phyloP scores from a whole-genome alignment of 1,284 basidiomycete species.

The Ganoderma sinense region DNA sequence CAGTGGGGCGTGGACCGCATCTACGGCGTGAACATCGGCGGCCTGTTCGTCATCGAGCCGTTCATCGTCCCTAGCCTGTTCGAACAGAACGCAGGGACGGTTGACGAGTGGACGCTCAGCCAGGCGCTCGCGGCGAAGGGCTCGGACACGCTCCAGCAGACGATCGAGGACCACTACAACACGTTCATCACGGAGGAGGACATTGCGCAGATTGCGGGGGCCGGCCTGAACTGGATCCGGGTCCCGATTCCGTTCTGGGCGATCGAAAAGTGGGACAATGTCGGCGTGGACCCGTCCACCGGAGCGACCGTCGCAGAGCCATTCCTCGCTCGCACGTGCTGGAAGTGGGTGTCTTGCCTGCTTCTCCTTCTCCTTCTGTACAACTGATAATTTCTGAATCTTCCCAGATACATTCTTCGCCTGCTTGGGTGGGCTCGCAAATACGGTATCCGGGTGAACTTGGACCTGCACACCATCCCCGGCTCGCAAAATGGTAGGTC shows the following conservation, averaged over 20 bases:
- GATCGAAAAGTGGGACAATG: constrained; percentile 65
- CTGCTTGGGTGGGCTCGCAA: constrained; percentile 86
- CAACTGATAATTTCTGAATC: background rate
- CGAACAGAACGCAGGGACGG: constrained; percentile 66
- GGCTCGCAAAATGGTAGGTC: constrained; percentile 75
- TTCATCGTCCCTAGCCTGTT: constrained; percentile 85
- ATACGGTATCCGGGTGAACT: constrained; percentile 86
- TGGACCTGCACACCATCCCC: constrained; percentile 87
- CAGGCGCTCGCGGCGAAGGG: constrained; percentile 48
- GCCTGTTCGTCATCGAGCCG: constrained; percentile 77
- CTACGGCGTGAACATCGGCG: constrained; percentile 74
- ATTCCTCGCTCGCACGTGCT: constrained; percentile 42
- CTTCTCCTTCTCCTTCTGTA: background rate
- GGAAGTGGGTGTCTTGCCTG: constrained; percentile 39
- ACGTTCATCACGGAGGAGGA: constrained; percentile 56
- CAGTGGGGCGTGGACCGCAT: constrained; percentile 71
- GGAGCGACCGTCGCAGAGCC: constrained; percentile 40
- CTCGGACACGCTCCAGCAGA: constrained; percentile 33
- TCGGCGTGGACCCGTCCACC: constrained; percentile 31
- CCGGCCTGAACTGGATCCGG: constrained; percentile 82
- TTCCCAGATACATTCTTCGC: constrained; percentile 73
- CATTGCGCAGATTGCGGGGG: constrained; percentile 43
- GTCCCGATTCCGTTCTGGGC: constrained; percentile 86
- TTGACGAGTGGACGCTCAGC: constrained; percentile 69
- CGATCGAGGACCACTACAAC: constrained; percentile 57